Evolutionary conservation across 2,329 filamentous ascomycete genomes (phyloP), one percentile per base, ranked within the genome.

Genomic region (Neoarthrinium moseri): DNA sequence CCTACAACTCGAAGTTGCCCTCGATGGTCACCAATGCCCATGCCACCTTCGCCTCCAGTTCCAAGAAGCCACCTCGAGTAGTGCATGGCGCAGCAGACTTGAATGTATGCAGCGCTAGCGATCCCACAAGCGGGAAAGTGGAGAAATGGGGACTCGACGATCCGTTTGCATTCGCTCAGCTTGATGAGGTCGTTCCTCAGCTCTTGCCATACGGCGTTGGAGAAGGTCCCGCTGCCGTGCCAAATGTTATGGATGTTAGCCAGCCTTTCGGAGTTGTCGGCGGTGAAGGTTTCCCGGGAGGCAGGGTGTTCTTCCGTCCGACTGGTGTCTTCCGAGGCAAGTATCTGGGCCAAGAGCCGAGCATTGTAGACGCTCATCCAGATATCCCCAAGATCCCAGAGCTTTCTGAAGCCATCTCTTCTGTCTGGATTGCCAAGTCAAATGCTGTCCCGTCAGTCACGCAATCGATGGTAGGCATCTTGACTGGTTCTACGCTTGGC

Each of bases 181-280:
- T 95, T 52, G 78, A 86, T 4, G 90, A 96, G 53, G 74, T 86
- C 26, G 86, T 86, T 55, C 84, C 88, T 3, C 83, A 86, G 6
- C 77, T 91, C 48, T 72, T 83, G 15, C 84, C 85, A 26, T 95
- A 87, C 66, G 92, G 92, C 3, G 64, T 91, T 40, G 90, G 88
- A 4, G 74, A 89, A 24, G 91, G 90, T 5, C 84, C 89, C 42
- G 83, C 90, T 8, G 89, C 87, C 13, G 72, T 84, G 20, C 88
- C 89, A 2, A 96, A 96, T 58, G 80, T 87, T 27, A 91, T 96
- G 86, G 91, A 96, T 61, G 81, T 96, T 27, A 96, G 91, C 60
- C 88, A 92, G 57, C 80, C 81, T 7, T 91, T 88, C 61, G 92
- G 92, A 7, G 81, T 92, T 69, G 71, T 95, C 6, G 85, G 89